Evolutionary conservation across 2,329 filamentous ascomycete species (phyloP).

Genomic region (Fusarium metavorans): DNA sequence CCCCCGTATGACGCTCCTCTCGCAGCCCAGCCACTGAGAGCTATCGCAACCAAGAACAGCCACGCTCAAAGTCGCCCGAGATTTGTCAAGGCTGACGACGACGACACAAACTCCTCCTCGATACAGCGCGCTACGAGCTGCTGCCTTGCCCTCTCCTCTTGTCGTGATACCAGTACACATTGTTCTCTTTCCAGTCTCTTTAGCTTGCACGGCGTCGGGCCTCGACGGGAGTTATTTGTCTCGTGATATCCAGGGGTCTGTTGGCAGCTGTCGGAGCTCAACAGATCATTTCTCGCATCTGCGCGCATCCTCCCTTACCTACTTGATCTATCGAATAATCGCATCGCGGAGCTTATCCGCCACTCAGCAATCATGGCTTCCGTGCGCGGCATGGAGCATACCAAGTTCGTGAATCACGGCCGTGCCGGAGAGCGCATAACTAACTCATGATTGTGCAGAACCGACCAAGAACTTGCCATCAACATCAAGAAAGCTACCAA

Average conservation of each 20-base stretch:
- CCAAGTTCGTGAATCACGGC: slow-evolving; percentile 47
- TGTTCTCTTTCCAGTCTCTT: slow-evolving; percentile 11
- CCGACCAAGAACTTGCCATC: slow-evolving; percentile 76
- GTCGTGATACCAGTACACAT: not conserved
- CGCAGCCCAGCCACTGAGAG: slow-evolving; percentile 40
- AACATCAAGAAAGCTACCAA: slow-evolving; percentile 79
- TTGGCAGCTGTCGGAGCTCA: slow-evolving; percentile 17
- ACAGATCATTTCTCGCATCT: slow-evolving; percentile 7
- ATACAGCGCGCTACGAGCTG: slow-evolving; percentile 5
- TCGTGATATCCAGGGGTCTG: slow-evolving; percentile 44
- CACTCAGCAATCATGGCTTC: slow-evolving; percentile 45
- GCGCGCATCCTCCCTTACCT: slow-evolving; percentile 13
- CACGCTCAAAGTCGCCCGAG: slow-evolving; percentile 35
- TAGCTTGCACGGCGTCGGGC: slow-evolving; percentile 34
- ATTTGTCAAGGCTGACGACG: slow-evolving; percentile 45
- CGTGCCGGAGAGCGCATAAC: slow-evolving; percentile 15
- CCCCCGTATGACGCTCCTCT: slow-evolving; percentile 40
- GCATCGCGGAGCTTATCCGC: slow-evolving; percentile 31
- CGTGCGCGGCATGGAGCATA: slow-evolving; percentile 51
- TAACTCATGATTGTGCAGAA: slow-evolving; percentile 56
- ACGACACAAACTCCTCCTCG: slow-evolving; percentile 33
- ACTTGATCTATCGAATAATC: slow-evolving; percentile 5
- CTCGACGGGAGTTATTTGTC: slow-evolving; percentile 38
- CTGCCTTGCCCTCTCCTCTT: slow-evolving; percentile 4
- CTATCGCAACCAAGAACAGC: slow-evolving; percentile 37